A percentile compares a stretch with the other conserved stretches of the same genome.
Evolutionary conservation across 202 grass and related monocot species (phyloP).

Genomic region (Sporobolus alterniflorus): DNA sequence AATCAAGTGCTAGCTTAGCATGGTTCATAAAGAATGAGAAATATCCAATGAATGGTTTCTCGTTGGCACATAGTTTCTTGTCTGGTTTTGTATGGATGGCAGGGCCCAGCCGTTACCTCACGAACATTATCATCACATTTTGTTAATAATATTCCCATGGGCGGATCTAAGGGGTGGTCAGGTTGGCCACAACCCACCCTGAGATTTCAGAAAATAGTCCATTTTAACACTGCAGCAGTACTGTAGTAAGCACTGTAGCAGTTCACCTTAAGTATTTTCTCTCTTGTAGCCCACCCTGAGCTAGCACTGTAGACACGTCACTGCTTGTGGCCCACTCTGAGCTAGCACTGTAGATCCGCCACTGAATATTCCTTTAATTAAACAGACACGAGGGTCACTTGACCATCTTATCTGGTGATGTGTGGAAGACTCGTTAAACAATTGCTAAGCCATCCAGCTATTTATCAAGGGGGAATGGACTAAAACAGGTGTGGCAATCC

Average conservation of each 20-base stretch:
- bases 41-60: background rate
- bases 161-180: too few species aligned
- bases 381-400: background rate
- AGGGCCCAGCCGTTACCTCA: background rate
- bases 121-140: constrained; percentile 11
- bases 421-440: background rate
- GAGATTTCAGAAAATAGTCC: too few species aligned
- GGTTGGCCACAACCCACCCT: too few species aligned
- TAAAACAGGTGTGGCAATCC: background rate
- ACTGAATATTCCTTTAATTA: too few species aligned
- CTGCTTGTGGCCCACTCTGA: too few species aligned
- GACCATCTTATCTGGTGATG: background rate
- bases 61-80: background rate
- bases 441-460: background rate
- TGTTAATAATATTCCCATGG: constrained; percentile 1
- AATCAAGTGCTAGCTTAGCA: too few species aligned
- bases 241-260: too few species aligned
- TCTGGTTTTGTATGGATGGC: background rate
- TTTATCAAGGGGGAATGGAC: background rate
- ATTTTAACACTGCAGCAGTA: too few species aligned
- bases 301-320: too few species aligned
- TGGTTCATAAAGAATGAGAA: background rate
- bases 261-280: too few species aligned
- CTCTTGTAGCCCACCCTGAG: too few species aligned
- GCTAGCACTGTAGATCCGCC: too few species aligned